Base-by-base conservation (phyloP, 805 yeast genomes). In the Myxozyma neotropica region DNA sequence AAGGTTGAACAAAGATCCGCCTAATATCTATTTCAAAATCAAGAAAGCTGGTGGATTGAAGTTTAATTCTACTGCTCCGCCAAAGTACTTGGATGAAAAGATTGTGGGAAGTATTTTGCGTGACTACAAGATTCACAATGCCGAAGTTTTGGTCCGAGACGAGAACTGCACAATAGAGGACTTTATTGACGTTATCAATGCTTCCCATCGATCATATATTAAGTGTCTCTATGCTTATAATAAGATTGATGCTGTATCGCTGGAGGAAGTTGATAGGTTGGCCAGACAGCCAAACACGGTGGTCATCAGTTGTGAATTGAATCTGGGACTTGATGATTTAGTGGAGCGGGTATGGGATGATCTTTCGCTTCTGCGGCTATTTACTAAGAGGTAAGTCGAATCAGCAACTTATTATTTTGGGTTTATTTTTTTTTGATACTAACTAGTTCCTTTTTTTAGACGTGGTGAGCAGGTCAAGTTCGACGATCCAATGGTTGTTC, bases 321-420 rank as follows among this genome's bases (percentile, higher is more conserved):
- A 86, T 57, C 78, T 94, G 46, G 97, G 98, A 1, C 77, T 93
- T 12, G 84, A 87, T 10, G 97, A 93, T 67, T 86, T 92, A 55
- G 85, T 89, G 59, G 96, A 92, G 64, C 94, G 93, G 68, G 91
- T 93, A 48, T 94, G 99, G 98, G 84, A 88, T 60, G 87, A 92
- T 70, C 78, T 93, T 66, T 84, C 87, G 58, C 78, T 93, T 64
- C 77, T 89, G 58, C 83, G 97, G 62, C 79, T 93, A 33, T 93
- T 84, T 73, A 93, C 99, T 7, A 94, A 94, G 75, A 74, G 77
- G 63, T 59, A 44, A 6, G 62, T 38, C 23, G 4, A n/a, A n/a
- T n/a, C n/a, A n/a, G n/a, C n/a, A n/a, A n/a, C n/a, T n/a, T n/a
- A n/a, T n/a, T n/a, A n/a, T n/a, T n/a, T n/a, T n/a, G n/a, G n/a